A percentile compares a stretch with the other conserved stretches of the same genome.
Evolutionary conservation across 2,329 filamentous ascomycete genomes (phyloP).

Genomic region (Colletotrichum navitas): DNA sequence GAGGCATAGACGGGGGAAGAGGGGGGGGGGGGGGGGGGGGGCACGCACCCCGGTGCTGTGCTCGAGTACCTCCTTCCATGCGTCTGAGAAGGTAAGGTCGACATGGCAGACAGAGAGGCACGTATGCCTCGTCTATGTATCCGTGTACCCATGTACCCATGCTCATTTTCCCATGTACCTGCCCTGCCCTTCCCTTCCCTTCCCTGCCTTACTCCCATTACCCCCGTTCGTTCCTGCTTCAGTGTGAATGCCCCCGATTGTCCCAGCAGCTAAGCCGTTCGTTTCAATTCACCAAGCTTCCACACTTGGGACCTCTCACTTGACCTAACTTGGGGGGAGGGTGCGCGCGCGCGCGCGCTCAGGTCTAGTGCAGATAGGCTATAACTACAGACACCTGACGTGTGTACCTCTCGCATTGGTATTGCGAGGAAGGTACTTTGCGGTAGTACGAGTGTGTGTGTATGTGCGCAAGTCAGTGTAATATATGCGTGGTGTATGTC

Average conservation of each 20-base stretch:
- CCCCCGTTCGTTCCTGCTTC: conserved; percentile 39
- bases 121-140: background rate
- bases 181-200: background rate
- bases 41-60: conserved; percentile 20
- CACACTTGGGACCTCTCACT: conserved; percentile 38
- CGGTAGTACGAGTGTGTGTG: conserved; percentile 4
- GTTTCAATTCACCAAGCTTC: conserved; percentile 41
- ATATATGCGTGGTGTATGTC: conserved; percentile 7
- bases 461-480: conserved; percentile 12
- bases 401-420: background rate
- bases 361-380: background rate
- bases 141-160: background rate
- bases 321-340: conserved; percentile 41
- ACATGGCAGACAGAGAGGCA: background rate
- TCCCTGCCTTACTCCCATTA: conserved; percentile 4
- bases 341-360: conserved; percentile 34
- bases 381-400: background rate
- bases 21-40: conserved; percentile 5
- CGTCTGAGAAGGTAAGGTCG: conserved; percentile 1
- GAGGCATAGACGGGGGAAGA: conserved; percentile 11
- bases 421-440: background rate
- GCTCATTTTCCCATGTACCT: conserved; percentile 15
- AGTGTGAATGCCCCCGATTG: conserved; percentile 24
- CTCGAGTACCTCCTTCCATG: conserved; percentile 16
- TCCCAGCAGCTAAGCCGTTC: conserved; percentile 41